Evolutionary conservation across 2,329 filamentous ascomycete species (phyloP).

Genomic region (Venturia pyrina): DNA sequence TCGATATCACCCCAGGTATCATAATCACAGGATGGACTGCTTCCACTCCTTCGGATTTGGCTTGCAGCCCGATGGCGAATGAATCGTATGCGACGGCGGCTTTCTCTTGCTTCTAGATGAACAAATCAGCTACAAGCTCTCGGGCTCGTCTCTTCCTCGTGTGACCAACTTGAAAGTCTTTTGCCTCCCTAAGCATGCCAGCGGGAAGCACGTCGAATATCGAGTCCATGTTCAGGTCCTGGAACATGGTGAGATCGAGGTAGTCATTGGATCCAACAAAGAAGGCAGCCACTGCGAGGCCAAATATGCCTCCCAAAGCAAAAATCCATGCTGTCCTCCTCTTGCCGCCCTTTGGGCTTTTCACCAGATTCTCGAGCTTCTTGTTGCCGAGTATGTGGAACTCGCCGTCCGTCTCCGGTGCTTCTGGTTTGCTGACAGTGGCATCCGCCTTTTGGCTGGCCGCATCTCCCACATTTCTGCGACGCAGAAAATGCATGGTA

Average conservation of each 20-base stretch:
- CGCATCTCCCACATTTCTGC: background rate
- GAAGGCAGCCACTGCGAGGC: conserved; percentile 77
- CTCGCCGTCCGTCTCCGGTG: conserved; percentile 13
- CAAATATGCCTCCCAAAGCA: conserved; percentile 77
- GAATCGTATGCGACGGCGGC: conserved; percentile 87
- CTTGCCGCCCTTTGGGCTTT: conserved; percentile 39
- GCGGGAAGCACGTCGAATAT: conserved; percentile 81
- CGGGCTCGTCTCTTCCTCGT: conserved; percentile 17
- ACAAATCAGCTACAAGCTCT: conserved; percentile 5
- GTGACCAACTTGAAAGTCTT: conserved; percentile 60
- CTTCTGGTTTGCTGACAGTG: background rate
- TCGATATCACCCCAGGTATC: conserved; percentile 96
- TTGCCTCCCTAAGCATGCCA: conserved; percentile 74
- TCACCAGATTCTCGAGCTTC: conserved; percentile 23
- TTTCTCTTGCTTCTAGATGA: conserved; percentile 64
- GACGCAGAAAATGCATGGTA: conserved; percentile 12
- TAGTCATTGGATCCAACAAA: conserved; percentile 76
- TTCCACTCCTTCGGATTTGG: conserved; percentile 66
- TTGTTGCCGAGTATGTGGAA: conserved; percentile 7
- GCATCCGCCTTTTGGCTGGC: conserved; percentile 1
- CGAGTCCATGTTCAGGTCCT: conserved; percentile 68
- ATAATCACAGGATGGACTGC: conserved; percentile 89
- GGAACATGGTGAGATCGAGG: conserved; percentile 65
- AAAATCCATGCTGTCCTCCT: conserved; percentile 76
- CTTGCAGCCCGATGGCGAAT: conserved; percentile 80